Evolutionary conservation across 805 yeast genomes (phyloP).

Genomic region (Ogataea populi-albae): DNA sequence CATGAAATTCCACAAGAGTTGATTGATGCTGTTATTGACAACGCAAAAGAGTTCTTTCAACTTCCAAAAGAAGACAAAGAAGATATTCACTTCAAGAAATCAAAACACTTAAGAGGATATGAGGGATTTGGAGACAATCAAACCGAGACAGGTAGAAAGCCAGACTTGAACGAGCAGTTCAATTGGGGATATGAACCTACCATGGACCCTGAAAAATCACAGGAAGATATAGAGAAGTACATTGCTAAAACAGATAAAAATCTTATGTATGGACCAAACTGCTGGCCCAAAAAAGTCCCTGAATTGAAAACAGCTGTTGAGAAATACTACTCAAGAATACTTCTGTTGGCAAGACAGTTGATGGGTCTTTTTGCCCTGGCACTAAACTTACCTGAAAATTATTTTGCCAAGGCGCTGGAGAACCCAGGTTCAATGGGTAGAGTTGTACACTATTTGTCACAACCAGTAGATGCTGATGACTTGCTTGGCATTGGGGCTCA

Average conservation of each 20-base stretch:
- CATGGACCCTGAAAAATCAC: conserved; percentile 29
- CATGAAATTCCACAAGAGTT: conserved; percentile 27
- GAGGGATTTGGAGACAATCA: conserved; percentile 24
- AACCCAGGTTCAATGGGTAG: conserved; percentile 31
- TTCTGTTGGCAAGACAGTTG: conserved; percentile 26
- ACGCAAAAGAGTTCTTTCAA: conserved; percentile 25
- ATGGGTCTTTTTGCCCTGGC: conserved; percentile 29
- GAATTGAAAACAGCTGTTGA: conserved; percentile 23
- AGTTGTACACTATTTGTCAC: conserved; percentile 32
- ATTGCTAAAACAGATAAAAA: conserved; percentile 15
- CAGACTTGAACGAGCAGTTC: conserved; percentile 21
- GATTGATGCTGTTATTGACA: conserved; percentile 21
- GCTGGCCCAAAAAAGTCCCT: conserved; percentile 32
- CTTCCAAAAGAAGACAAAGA: conserved; percentile 22
- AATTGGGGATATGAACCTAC: conserved; percentile 30
- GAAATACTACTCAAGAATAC: conserved; percentile 22
- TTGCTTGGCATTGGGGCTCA: conserved; percentile 36
- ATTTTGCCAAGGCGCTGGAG: conserved; percentile 23
- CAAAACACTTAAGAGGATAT: conserved; percentile 19
- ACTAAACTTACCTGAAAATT: conserved; percentile 27
- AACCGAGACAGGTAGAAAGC: conserved; percentile 20
- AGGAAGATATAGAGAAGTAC: conserved; percentile 21
- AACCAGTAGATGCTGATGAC: conserved; percentile 25
- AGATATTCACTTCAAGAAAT: conserved; percentile 20
- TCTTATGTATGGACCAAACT: conserved; percentile 21